These are phyloP conservation scores for Paraurostyla sp. DNA, from an alignment of 73 alveolate genomes.

Conservation along the genomic window DNA sequence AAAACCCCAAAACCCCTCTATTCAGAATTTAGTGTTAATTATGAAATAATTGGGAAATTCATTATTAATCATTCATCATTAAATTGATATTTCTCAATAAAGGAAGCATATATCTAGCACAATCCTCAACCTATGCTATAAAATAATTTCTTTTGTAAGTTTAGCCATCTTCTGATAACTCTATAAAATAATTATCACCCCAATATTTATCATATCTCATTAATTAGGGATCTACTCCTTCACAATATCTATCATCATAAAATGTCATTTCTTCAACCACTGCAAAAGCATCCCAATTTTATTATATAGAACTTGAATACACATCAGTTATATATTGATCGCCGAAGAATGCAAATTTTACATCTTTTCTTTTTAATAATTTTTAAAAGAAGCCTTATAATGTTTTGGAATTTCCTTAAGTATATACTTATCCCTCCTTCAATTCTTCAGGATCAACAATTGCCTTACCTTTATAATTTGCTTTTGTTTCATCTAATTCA, in stretches of 20 bases:
- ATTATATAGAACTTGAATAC: background rate
- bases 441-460: slow-evolving; percentile 6
- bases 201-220: slow-evolving; percentile 1
- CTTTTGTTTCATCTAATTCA: background rate
- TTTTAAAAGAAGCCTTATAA: background rate
- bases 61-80: slow-evolving; percentile 1
- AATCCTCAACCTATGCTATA: slow-evolving; percentile 32
- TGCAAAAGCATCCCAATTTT: slow-evolving; percentile 58
- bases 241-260: slow-evolving; percentile 7
- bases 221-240: background rate
- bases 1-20: too few relatives aligned
- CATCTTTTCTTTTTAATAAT: background rate
- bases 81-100: slow-evolving; percentile 12
- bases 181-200: slow-evolving; percentile 46
- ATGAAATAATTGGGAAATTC: background rate
- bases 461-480: slow-evolving; percentile 24
- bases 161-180: slow-evolving; percentile 3
- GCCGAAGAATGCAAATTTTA: slow-evolving; percentile 45
- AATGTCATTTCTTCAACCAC: slow-evolving; percentile 38
- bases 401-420: slow-evolving; percentile 11
- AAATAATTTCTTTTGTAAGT: slow-evolving; percentile 4
- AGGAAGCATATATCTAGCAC: slow-evolving; percentile 55
- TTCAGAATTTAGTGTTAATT: too few relatives aligned
- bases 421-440: background rate
- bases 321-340: slow-evolving; percentile 48